Evolutionary conservation across 495 filamentous ascomycete species (phyloP), one percentile per base, ranked within the genome.

Genomic region (Penicillium chermesinum): DNA sequence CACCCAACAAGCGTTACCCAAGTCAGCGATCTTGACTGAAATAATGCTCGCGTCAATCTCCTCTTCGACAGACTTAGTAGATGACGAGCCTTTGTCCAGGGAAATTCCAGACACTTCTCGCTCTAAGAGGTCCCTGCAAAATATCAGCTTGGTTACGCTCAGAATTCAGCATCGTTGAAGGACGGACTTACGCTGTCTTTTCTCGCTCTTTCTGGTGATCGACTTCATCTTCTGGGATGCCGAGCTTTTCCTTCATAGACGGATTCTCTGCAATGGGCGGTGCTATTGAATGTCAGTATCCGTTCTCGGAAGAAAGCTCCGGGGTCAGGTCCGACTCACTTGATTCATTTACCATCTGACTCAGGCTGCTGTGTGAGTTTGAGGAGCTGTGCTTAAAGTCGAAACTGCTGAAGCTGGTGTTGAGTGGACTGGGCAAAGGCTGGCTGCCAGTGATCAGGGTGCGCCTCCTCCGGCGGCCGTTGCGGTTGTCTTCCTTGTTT

Each of bases 1-100:
- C 18, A 95, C 90, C 93, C 93, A 99, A 71, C 93, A 99, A 8
- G 93, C 93, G 62, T 99, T 99, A 25, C 93, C 93, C 46, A 99
- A 76, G 73, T 99, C 93, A 12, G 93, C 93, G 66, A 99, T 99
- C 73, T 99, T 99, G 58, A 99, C 93, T 2, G 90, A 96, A 49
- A 99, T 99, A 36, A 86, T 89, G 50, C 91, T 84, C 39, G 63
- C 64, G 38, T 79, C 64, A 15, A 79, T 75, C 41, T 83, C 58
- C 13, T 63, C 79, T 43, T 77, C 67, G 5, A 57, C 56, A 6
- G 64, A 62, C 36, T 61, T 67, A 13, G 68, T 56, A 0, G 72
- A 71, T 14, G 25, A 30, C 4, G 41, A 68, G 22, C 75, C 63
- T 63, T 91, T 96, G 49, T 94, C 89, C 13, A 99, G 79, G 13